phyloP scores from a whole-genome alignment of 805 yeast genomes.

The Hanseniaspora pseudoguilliermondii region DNA sequence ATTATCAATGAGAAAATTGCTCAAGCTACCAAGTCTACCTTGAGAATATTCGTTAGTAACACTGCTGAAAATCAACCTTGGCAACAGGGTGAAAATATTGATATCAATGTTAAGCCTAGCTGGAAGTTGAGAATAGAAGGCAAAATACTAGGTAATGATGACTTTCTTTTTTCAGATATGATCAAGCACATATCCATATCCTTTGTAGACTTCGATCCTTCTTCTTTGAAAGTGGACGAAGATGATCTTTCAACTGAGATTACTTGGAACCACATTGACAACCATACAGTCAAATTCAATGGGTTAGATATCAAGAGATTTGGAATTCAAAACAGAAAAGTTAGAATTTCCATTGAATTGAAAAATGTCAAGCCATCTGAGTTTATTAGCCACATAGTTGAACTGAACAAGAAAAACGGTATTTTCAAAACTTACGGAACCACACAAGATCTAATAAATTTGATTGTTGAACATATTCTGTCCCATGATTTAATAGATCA shows the following conservation, averaged over 20 bases:
- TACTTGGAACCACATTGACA: constrained; percentile 73
- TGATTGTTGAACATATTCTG: constrained; percentile 67
- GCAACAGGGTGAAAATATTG: constrained; percentile 35
- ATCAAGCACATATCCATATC: constrained; percentile 79
- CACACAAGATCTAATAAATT: constrained; percentile 71
- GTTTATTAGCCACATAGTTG: constrained; percentile 53
- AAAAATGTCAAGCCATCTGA: constrained; percentile 51
- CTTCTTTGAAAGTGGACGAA: constrained; percentile 23
- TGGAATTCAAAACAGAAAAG: constrained; percentile 53
- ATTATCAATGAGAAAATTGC: constrained; percentile 19
- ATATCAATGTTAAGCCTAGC: constrained; percentile 31
- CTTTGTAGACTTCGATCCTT: constrained; percentile 29
- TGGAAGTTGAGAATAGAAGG: constrained; percentile 93
- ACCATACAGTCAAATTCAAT: constrained; percentile 51
- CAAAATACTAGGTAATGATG: constrained; percentile 45
- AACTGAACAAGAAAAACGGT: constrained; percentile 43
- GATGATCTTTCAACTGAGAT: constrained; percentile 36
- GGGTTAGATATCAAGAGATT: constrained; percentile 77
- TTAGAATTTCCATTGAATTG: constrained; percentile 67
- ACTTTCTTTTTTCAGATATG: constrained; percentile 57
- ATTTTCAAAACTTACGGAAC: constrained; percentile 48
- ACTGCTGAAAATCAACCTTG: constrained; percentile 81
- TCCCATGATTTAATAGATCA: constrained; percentile 39
- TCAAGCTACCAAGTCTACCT: constrained; percentile 38
- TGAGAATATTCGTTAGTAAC: constrained; percentile 73